Conservation (phyloP, 768 basidiomycete species). For the Scleroderma bovista region DNA sequence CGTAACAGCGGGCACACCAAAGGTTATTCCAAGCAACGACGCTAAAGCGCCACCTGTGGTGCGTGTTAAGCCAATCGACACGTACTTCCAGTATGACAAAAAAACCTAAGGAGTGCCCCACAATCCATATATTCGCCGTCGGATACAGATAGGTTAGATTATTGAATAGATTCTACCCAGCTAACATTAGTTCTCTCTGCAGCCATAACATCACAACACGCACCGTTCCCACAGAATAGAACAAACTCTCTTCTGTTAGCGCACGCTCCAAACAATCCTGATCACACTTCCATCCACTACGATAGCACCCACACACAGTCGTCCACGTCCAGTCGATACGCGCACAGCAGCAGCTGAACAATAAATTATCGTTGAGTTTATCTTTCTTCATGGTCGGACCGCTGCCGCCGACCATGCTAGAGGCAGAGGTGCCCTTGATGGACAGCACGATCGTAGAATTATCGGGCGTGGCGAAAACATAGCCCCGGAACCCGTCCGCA, state of each 20-base stretch:
- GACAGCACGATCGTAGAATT: constrained; percentile 83
- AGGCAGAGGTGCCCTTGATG: constrained; percentile 90
- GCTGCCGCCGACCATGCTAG: constrained; percentile 57
- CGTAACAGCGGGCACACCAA: constrained; percentile 81
- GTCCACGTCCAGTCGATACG: constrained; percentile 90
- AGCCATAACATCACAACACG: constrained; percentile 23
- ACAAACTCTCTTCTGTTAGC: constrained; percentile 73
- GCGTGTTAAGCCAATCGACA: constrained; percentile 21
- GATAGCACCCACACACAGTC: constrained; percentile 86
- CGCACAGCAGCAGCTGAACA: constrained; percentile 96
- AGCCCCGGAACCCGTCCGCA: constrained; percentile 83
- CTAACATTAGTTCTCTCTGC: not conserved
- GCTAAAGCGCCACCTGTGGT: constrained; percentile 57
- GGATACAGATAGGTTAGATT: constrained; percentile 93
- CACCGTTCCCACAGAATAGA: constrained; percentile 87
- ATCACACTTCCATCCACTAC: constrained; percentile 76
- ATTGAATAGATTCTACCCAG: constrained; percentile 80
- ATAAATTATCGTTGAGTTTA: constrained; percentile 87
- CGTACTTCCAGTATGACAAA: constrained; percentile 29
- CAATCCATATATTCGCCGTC: constrained; percentile 83
- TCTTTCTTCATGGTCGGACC: constrained; percentile 89
- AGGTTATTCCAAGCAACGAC: constrained; percentile 79
- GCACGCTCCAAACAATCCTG: constrained; percentile 72
- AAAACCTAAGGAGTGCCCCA: constrained; percentile 62
- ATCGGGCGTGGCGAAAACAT: constrained; percentile 80